Conservation (phyloP, 768 basidiomycete genomes). For the Lactarius sanguifluus region DNA sequence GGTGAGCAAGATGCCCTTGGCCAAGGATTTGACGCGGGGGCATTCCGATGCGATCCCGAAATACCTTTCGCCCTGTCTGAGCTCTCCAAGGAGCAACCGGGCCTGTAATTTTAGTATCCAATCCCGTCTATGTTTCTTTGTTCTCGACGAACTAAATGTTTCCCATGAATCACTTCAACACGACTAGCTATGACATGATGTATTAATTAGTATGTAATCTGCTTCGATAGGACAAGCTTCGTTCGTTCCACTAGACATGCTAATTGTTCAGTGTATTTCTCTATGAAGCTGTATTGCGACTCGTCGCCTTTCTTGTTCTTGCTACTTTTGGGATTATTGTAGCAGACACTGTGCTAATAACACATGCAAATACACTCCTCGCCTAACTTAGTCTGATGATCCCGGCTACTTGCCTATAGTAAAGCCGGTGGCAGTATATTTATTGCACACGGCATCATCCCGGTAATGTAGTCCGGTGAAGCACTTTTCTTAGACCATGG, state of each 20-base stretch:
- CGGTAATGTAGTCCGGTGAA: background rate
- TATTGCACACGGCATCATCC: background rate
- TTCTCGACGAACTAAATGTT: background rate
- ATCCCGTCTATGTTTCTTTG: slow-evolving; percentile 3
- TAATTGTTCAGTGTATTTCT: slow-evolving; percentile 18
- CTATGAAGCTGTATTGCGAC: slow-evolving; percentile 17
- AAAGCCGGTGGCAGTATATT: slow-evolving; percentile 1
- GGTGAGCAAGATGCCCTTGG: slow-evolving; percentile 47
- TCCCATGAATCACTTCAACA: slow-evolving; percentile 12
- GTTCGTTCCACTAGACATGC: slow-evolving; percentile 21
- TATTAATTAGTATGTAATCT: slow-evolving; percentile 22
- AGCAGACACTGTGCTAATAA: slow-evolving; percentile 6
- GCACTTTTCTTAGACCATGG: slow-evolving; percentile 39
- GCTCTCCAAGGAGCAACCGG: slow-evolving; percentile 22
- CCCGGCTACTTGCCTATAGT: slow-evolving; percentile 6
- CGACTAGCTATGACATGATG: slow-evolving; percentile 20
- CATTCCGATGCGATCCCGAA: slow-evolving; percentile 77
- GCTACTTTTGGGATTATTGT: slow-evolving; percentile 12
- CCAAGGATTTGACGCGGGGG: slow-evolving; percentile 67
- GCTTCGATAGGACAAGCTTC: slow-evolving; percentile 11
- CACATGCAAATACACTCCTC: slow-evolving; percentile 1
- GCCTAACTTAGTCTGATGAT: background rate
- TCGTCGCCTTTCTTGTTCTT: slow-evolving; percentile 1
- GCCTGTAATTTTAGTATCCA: slow-evolving; percentile 9
- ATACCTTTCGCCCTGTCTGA: slow-evolving; percentile 62